phyloP scores from a whole-genome alignment of 2,329 filamentous ascomycete species.

The Xylaria polymorpha region DNA sequence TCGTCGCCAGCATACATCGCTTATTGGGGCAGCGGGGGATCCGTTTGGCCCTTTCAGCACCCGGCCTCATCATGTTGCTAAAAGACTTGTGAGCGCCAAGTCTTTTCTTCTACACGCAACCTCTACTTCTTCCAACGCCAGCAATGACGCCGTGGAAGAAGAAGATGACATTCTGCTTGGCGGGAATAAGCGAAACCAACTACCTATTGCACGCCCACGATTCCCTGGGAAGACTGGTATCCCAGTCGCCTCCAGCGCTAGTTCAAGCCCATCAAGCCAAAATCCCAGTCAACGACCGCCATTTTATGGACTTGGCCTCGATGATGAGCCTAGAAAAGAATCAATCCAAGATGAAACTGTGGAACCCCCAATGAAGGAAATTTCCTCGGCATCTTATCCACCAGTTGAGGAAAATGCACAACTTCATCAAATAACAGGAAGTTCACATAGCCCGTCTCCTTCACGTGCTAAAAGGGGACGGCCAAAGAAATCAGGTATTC shows the following conservation, averaged over 20 bases:
- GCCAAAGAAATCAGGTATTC: conserved; percentile 13
- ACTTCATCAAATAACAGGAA: conserved; percentile 2
- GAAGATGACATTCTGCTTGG: conserved; percentile 47
- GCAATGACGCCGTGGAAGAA: conserved; percentile 35
- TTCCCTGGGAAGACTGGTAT: conserved; percentile 23
- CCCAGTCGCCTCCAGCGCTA: background rate
- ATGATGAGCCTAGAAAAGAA: background rate
- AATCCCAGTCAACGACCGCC: background rate
- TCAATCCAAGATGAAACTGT: background rate
- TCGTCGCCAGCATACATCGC: conserved; percentile 32
- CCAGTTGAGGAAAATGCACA: conserved; percentile 3
- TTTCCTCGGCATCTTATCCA: background rate
- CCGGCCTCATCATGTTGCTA: conserved; percentile 24
- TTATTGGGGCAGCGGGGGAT: conserved; percentile 25
- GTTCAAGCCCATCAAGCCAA: background rate
- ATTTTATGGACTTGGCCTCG: conserved; percentile 2
- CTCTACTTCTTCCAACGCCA: conserved; percentile 18
- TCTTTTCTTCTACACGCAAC: conserved; percentile 30
- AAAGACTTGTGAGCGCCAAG: conserved; percentile 39
- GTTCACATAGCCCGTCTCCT: background rate
- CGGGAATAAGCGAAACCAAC: conserved; percentile 22
- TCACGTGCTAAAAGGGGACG: conserved; percentile 9
- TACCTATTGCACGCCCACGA: background rate
- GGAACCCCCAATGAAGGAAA: background rate
- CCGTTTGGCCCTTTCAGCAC: conserved; percentile 26